Base-by-base conservation (phyloP, 352 stramenopile species). In the Phytophthora nicotianae region DNA sequence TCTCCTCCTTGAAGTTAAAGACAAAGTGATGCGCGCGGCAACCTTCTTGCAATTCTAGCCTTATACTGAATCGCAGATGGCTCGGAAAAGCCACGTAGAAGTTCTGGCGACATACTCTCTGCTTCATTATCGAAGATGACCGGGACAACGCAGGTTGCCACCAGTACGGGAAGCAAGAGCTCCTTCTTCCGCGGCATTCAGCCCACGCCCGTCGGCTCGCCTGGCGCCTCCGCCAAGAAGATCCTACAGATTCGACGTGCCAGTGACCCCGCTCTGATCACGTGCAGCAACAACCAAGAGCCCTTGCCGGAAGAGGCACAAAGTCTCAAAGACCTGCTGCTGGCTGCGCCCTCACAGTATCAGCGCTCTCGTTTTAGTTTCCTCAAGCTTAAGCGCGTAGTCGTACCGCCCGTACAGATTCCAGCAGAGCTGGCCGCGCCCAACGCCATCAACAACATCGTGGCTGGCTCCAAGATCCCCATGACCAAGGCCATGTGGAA, bases 391-490 rank as follows among this genome's bases (percentile, higher is more conserved):
- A 58, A 65, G 27, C 65, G 63, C 37, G 62, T 83, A 5, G 75
- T 87, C 14, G 50, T 81, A 32, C 58, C 74, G 37, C 77, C 77
- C 8, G 70, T 85, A 45, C 50, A 77, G 54, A 77, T 87, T 27
- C 73, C 75, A 7, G 35, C 51, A 8, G 66, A 80, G 40, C 56
- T 87, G 26, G 46, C 54, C 35, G 43, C 51, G 56, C 46, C 68
- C 59, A 59, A 72, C 58, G 57, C 75, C 52, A 54, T 80, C 26
- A 71, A 42, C 50, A 61, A 72, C 60, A 62, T 83, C 53, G 77
- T 87, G n/a, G 77, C 70, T 5, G 73, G 77, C 27, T 66, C 49
- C 45, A 77, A 78, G 50, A 80, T 85, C 50, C 75, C 75, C 50
- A 70, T 85, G 60, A 87, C 77, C 13, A 68, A 66, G 45, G 61